Percentiles rank a stretch among this genome's conserved stretches.
phyloP scores from a whole-genome alignment of 306 rosid genomes.

The Lotus japonicus region DNA sequence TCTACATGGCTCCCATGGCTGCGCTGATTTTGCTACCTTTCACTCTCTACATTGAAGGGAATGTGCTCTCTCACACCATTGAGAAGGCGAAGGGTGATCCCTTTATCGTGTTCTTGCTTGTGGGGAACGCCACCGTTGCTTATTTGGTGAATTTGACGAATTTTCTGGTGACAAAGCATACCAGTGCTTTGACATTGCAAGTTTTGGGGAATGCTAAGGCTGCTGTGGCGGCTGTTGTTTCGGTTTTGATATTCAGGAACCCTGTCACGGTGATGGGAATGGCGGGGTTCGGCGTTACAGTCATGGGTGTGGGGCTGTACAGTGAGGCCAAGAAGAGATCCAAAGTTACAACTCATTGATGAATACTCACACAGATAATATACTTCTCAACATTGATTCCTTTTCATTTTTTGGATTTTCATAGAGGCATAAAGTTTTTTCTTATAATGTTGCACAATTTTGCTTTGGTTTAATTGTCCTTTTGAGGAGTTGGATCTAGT shows the following conservation, averaged over 20 bases:
- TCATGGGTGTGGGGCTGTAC: conserved; percentile 81
- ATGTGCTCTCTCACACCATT: conserved; percentile 44
- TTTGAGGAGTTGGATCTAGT: conserved; percentile 8
- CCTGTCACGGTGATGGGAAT: conserved; percentile 84
- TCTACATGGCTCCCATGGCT: conserved; percentile 84
- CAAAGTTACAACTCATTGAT: conserved; percentile 40
- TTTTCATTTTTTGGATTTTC: background rate
- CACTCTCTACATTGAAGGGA: conserved; percentile 72
- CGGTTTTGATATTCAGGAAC: conserved; percentile 69
- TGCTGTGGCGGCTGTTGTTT: conserved; percentile 76
- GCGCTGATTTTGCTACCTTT: conserved; percentile 62
- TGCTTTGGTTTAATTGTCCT: conserved; percentile 9
- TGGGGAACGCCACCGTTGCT: conserved; percentile 83
- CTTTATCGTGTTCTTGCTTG: conserved; percentile 42
- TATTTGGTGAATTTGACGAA: conserved; percentile 79
- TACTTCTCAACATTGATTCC: no score
- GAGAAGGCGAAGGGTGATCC: conserved; percentile 56
- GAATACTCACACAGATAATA: no score
- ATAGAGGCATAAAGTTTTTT: background rate
- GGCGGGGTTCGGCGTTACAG: conserved; percentile 58
- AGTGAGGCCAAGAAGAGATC: conserved; percentile 84
- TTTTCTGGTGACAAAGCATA: conserved; percentile 76
- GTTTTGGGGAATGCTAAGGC: conserved; percentile 87
- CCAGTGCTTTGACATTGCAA: conserved; percentile 77
- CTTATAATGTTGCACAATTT: background rate